These are phyloP conservation scores for Taphrina betulina DNA, from an alignment of 1,139 yeast genomes.

Conservation along the genomic window DNA sequence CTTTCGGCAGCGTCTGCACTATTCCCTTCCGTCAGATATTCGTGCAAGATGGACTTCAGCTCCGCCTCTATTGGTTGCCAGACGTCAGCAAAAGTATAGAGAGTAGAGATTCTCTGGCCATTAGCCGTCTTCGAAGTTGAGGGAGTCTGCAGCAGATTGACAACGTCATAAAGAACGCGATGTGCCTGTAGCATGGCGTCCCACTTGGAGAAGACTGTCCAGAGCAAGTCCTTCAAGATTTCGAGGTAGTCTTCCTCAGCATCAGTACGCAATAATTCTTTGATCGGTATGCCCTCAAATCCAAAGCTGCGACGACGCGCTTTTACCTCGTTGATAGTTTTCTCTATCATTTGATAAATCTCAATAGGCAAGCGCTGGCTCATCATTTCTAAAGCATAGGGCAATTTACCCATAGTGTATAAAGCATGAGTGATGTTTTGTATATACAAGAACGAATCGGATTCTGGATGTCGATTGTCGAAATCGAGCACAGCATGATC, in stretches of 20 bases:
- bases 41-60: slow-evolving; percentile 26
- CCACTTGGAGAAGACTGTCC: slow-evolving; percentile 35
- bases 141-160: slow-evolving; percentile 1
- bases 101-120: not conserved
- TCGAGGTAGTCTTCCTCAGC: slow-evolving; percentile 10
- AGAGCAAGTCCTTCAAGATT: slow-evolving; percentile 31
- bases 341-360: slow-evolving; percentile 55
- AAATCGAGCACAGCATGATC: not conserved
- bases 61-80: slow-evolving; percentile 34
- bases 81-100: slow-evolving; percentile 25
- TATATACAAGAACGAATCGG: slow-evolving; percentile 59
- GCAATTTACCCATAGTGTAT: slow-evolving; percentile 61
- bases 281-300: not conserved
- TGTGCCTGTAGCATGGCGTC: slow-evolving; percentile 34
- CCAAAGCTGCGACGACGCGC: slow-evolving; percentile 17
- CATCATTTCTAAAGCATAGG: slow-evolving; percentile 59
- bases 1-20: not conserved
- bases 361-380: slow-evolving; percentile 53
- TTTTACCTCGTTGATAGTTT: slow-evolving; percentile 65
- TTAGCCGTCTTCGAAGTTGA: not conserved
- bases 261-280: not conserved
- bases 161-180: slow-evolving; percentile 28
- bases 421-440: slow-evolving; percentile 59
- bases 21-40: slow-evolving; percentile 22
- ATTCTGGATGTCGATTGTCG: slow-evolving; percentile 44